Evolutionary conservation across 106 monocot genomes (phyloP).

Genomic region (Gastrodia elata): DNA sequence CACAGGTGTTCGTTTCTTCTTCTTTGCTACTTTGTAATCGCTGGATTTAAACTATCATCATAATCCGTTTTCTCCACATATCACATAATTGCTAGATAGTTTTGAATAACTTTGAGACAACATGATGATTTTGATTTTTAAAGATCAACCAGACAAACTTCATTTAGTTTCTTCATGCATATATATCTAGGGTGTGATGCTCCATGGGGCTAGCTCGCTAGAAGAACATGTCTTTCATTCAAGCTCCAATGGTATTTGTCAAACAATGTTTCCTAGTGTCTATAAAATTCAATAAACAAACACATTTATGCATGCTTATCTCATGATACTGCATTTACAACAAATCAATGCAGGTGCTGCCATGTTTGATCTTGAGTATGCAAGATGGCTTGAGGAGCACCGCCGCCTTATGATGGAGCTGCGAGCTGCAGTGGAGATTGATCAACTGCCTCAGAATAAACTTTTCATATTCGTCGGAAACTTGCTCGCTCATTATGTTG

Average conservation of each 20-base stretch:
- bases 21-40: background rate
- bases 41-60: too few relatives aligned
- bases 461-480: slow-evolving; percentile 44
- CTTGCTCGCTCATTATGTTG: slow-evolving; percentile 44
- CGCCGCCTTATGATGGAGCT: slow-evolving; percentile 32
- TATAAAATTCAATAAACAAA: background rate
- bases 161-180: background rate
- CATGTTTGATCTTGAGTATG: slow-evolving; percentile 43
- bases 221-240: slow-evolving; percentile 39
- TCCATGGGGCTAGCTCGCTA: slow-evolving; percentile 26
- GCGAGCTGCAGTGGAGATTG: slow-evolving; percentile 39
- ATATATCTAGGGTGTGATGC: slow-evolving; percentile 42
- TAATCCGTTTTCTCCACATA: too few relatives aligned
- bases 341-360: slow-evolving; percentile 21
- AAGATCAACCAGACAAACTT: background rate
- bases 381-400: slow-evolving; percentile 42
- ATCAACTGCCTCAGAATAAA: slow-evolving; percentile 41
- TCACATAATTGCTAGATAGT: too few relatives aligned
- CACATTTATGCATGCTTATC: background rate
- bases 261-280: slow-evolving; percentile 9
- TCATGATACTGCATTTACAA: background rate
- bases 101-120: too few relatives aligned
- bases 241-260: slow-evolving; percentile 32
- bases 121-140: background rate
- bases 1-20: slow-evolving; percentile 26